Conservation (phyloP, 169 alveolate species). For the Plasmodium vivax region DNA sequence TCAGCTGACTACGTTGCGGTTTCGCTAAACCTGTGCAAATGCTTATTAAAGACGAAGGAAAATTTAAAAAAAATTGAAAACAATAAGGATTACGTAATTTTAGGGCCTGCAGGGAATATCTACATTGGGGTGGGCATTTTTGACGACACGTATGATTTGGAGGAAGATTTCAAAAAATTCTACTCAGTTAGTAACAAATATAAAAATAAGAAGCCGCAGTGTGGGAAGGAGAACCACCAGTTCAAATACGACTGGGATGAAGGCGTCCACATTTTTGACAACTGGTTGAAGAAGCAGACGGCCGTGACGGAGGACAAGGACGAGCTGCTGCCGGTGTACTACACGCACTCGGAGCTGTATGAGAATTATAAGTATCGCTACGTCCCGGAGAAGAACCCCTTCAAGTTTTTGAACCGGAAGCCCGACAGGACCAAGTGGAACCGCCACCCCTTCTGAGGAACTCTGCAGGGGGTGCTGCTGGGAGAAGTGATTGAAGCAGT, state of each 20-base stretch:
- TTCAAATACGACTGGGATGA: constrained; percentile 90
- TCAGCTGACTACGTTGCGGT: constrained; percentile 83
- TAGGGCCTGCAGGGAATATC: constrained; percentile 90
- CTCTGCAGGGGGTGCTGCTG: not conserved
- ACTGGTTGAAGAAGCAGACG: constrained; percentile 88
- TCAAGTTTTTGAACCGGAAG: constrained; percentile 80
- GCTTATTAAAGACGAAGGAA: constrained; percentile 74
- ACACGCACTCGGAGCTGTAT: constrained; percentile 85
- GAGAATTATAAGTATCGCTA: constrained; percentile 86
- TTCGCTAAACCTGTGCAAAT: constrained; percentile 77
- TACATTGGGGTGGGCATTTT: constrained; percentile 87
- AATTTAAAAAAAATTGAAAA: constrained; percentile 73
- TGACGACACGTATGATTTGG: constrained; percentile 77
- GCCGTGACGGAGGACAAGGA: constrained; percentile 86
- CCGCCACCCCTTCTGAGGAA: constrained; percentile 78
- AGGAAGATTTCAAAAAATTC: constrained; percentile 65
- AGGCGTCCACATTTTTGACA: constrained; percentile 86
- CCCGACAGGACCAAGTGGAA: constrained; percentile 74
- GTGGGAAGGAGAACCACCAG: constrained; percentile 19
- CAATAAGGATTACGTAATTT: constrained; percentile 84
- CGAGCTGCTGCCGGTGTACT: constrained; percentile 70
- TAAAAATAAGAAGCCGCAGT: constrained; percentile 32
- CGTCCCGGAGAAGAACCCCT: constrained; percentile 88
- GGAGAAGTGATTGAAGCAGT: not conserved
- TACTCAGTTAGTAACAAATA: constrained; percentile 73